Percentiles rank a stretch among this genome's conserved stretches.
These are phyloP conservation scores for Sistotremastrum suecicum DNA, from an alignment of 768 basidiomycete species.

Conservation along the genomic window DNA sequence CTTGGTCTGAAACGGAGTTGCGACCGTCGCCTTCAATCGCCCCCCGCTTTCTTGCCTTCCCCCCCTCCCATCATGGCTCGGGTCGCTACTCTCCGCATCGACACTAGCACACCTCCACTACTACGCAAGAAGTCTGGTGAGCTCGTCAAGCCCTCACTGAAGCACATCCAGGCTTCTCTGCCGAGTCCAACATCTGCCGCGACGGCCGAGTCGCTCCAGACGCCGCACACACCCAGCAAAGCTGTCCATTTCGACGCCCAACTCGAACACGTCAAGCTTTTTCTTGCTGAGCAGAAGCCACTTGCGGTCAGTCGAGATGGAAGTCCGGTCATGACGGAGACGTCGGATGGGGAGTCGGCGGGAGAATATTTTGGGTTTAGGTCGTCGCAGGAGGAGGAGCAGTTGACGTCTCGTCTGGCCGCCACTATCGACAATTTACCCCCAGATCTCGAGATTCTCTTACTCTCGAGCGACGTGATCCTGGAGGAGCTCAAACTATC, in stretches of 20 bases:
- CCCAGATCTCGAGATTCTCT: no score
- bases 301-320: constrained; percentile 85
- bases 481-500: constrained; percentile 43
- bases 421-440: no score
- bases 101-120: constrained; percentile 22
- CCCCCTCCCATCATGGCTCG: background rate
- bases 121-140: constrained; percentile 91
- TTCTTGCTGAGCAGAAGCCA: constrained; percentile 90
- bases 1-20: no score
- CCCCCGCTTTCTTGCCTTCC: background rate
- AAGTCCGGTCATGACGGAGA: constrained; percentile 53
- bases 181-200: constrained; percentile 9
- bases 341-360: background rate
- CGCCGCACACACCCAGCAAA: constrained; percentile 58
- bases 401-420: no score
- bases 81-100: constrained; percentile 6
- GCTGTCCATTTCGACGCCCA: constrained; percentile 87
- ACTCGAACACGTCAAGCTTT: constrained; percentile 89
- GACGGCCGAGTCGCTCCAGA: constrained; percentile 55
- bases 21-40: no score
- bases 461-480: constrained; percentile 22
- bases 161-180: constrained; percentile 23
- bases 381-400: no score
- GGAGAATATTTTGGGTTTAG: background rate
- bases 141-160: constrained; percentile 83